Evolutionary conservation across 2,329 filamentous ascomycete genomes (phyloP), one percentile per base, ranked within the genome.

Genomic region (Trichoderma aggressivum): DNA sequence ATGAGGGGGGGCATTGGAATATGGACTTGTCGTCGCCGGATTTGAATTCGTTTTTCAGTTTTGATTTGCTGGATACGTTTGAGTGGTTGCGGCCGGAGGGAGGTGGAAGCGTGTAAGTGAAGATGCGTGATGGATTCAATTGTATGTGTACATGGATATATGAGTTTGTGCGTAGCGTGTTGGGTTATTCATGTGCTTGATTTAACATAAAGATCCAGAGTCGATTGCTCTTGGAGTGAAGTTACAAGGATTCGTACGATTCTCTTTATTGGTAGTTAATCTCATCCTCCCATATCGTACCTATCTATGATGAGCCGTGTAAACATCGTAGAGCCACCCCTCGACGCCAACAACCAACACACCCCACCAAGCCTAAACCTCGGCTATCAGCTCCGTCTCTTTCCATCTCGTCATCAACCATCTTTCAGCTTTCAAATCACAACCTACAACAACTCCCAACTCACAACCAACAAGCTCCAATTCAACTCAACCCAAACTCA

Each of bases 41-140:
- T 32, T 24, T 69, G 11, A 71, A 75, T 75, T 53, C 78, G 75
- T 39, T 70, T 75, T 86, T 86, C 68, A 84, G 83, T 70, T 85
- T 86, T 70, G 84, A 86, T 69, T 77, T 86, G 39, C 73, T 86
- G 1, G 83, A 86, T 72, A 86, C 84, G 0, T 86, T 84, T 75
- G 83, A 85, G 70, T 86, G 84, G 84, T 74, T 85, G 63, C 74
- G 81, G 3, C 70, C 70, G 21, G 67, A 70, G 30, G 59, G 43
- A 21, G 18, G 5, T 2, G 18, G 28, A 7, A 21, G n/a, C 47
- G 47, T 53, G 47, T 53, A 53, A 53, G 47, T 53, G 47, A 53
- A 50, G 47, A 53, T 4, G 47, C 0, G n/a, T 53, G 18, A n/a
- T 34, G 18, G 28, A 18, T 10, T 16, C n/a, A n/a, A n/a, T n/a